Evolutionary conservation across 192 early-diverging fungal genomes (phyloP).

Genomic region (Backusella mclennaniae): DNA sequence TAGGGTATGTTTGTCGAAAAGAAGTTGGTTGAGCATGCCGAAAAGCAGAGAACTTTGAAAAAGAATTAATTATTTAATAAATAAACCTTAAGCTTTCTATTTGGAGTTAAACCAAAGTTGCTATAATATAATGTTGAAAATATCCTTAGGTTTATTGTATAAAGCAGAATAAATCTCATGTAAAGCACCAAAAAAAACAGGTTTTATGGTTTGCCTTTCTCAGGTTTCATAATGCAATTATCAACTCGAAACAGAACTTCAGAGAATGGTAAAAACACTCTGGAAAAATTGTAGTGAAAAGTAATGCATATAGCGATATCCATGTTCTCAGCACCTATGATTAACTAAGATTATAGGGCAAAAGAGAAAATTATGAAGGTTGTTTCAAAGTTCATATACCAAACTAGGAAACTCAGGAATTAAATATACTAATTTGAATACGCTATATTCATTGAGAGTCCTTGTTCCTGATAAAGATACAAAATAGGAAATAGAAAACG

Average conservation of each 20-base stretch:
- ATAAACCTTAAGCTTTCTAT: neutral
- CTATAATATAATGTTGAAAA: neutral
- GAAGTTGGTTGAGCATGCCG: conserved; percentile 88
- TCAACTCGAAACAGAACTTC: no score
- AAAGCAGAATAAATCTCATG: neutral
- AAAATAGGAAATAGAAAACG: neutral
- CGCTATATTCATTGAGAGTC: neutral
- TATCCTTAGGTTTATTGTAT: neutral
- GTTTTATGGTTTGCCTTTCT: neutral
- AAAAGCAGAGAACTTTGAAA: conserved; percentile 80
- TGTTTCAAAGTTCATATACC: no score
- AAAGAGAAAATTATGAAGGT: no score
- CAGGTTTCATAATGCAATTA: neutral
- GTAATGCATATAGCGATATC: no score
- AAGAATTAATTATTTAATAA: conserved; percentile 53
- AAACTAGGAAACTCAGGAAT: no score
- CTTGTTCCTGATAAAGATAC: neutral
- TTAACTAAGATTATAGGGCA: no score
- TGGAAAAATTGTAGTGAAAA: no score
- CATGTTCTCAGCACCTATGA: no score
- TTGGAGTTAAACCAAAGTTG: neutral
- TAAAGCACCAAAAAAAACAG: neutral
- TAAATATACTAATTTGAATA: neutral
- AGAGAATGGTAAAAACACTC: no score
- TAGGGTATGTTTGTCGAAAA: conserved; percentile 85